Evolutionary conservation across 139 green algal genomes (phyloP).

Genomic region (Haematococcus lacustris): DNA sequence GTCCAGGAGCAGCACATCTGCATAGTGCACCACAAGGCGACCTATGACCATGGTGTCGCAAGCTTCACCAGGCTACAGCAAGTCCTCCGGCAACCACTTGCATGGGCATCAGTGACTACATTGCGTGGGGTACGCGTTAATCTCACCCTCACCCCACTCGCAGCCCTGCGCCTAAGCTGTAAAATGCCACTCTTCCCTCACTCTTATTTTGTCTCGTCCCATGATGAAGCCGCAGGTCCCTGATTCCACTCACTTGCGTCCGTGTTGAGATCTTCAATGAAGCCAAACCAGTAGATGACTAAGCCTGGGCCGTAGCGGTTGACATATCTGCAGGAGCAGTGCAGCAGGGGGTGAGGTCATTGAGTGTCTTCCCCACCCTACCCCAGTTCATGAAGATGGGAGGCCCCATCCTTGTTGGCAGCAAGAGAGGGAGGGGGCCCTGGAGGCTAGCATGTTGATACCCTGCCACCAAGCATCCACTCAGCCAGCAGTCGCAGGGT

Average conservation of each 20-base stretch:
- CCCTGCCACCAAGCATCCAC: too few relatives aligned
- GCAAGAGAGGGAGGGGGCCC: too few relatives aligned
- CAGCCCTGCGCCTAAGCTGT: neutral
- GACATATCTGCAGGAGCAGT: constrained; percentile 39
- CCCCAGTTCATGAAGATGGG: too few relatives aligned
- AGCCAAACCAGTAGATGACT: constrained; percentile 92
- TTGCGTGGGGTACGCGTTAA: too few relatives aligned
- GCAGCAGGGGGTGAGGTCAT: too few relatives aligned
- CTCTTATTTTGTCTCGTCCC: neutral
- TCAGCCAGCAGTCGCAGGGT: too few relatives aligned
- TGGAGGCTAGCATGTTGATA: too few relatives aligned
- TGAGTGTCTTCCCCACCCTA: too few relatives aligned
- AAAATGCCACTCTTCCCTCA: neutral
- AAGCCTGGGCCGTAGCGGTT: constrained; percentile 79
- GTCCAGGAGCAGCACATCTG: neutral
- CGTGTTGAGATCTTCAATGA: constrained; percentile 49
- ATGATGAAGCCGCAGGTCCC: neutral
- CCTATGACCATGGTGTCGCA: too few relatives aligned
- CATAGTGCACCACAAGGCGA: too few relatives aligned
- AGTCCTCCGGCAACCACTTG: neutral
- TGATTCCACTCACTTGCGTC: neutral
- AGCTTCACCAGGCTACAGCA: neutral
- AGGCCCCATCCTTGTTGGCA: too few relatives aligned
- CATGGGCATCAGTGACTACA: neutral
- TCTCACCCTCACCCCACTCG: neutral